These are phyloP conservation scores for Fraxinus ornus DNA, from an alignment of 305 asterid species.

Conservation along the genomic window DNA sequence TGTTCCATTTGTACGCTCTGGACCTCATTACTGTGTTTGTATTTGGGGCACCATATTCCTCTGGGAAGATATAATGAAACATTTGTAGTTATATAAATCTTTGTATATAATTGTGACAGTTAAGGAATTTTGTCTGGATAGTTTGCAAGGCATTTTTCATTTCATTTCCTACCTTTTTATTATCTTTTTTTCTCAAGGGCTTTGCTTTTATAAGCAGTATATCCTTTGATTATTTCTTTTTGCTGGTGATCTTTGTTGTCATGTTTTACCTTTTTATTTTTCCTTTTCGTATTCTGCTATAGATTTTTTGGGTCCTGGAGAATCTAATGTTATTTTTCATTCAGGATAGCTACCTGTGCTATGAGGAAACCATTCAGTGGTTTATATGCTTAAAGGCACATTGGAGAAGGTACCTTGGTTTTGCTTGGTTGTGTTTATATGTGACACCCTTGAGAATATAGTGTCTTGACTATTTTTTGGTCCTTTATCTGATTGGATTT, in stretches of 20 bases:
- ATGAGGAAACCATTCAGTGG: conserved; percentile 90
- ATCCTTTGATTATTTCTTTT: conserved; percentile 1
- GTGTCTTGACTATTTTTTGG: not conserved
- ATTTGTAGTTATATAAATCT: conserved; percentile 5
- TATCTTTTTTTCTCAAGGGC: conserved; percentile 20
- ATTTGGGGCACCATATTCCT: conserved; percentile 35
- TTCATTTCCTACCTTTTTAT: conserved; percentile 2
- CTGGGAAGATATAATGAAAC: conserved; percentile 25
- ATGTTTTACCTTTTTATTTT: conserved; percentile 12
- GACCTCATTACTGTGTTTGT: conserved; percentile 34
- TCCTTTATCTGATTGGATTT: conserved; percentile 4
- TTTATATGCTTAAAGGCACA: conserved; percentile 86
- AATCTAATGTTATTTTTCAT: conserved; percentile 83
- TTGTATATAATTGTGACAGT: conserved; percentile 14
- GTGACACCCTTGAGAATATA: conserved; percentile 39
- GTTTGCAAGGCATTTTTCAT: conserved; percentile 24
- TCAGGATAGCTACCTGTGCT: conserved; percentile 82
- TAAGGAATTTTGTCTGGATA: conserved; percentile 18
- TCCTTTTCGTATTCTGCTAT: conserved; percentile 12
- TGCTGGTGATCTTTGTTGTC: conserved; percentile 17
- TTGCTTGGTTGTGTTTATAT: conserved; percentile 50
- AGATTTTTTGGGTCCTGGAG: conserved; percentile 51
- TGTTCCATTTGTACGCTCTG: conserved; percentile 24
- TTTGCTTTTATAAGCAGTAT: conserved; percentile 18
- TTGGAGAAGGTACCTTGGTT: conserved; percentile 98